phyloP scores from a whole-genome alignment of 129 eudicot genomes.

The Helianthus annuus region HanXRQr2.0-SUNRISE NC_035449.2:12845037-12845536 shows the following conservation, averaged over 20 bases:
- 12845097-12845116: conserved; percentile 56
- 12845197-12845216: not conserved
- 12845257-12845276: conserved; percentile 56
- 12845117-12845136: conserved; percentile 47
- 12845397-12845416: not conserved
- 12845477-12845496: conserved; percentile 43
- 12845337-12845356: not conserved
- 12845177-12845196: not conserved
- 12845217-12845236: not conserved
- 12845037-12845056: conserved; percentile 17
- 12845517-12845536: conserved; percentile 46
- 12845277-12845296: conserved; percentile 61
- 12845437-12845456: conserved; percentile 50
- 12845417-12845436: conserved; percentile 62
- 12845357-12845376: not conserved
- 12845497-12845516: conserved; percentile 46
- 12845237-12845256: not conserved
- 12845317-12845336: conserved; percentile 45
- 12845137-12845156: conserved; percentile 2
- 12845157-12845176: conserved; percentile 12
- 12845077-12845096: conserved; percentile 69
- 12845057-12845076: conserved; percentile 50
- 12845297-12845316: conserved; percentile 54
- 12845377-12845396: not conserved
- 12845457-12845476: conserved; percentile 44